Evolutionary conservation across 1,139 yeast genomes (phyloP), one percentile per base, ranked within the genome.

Genomic region (Candida sanyaensis): DNA sequence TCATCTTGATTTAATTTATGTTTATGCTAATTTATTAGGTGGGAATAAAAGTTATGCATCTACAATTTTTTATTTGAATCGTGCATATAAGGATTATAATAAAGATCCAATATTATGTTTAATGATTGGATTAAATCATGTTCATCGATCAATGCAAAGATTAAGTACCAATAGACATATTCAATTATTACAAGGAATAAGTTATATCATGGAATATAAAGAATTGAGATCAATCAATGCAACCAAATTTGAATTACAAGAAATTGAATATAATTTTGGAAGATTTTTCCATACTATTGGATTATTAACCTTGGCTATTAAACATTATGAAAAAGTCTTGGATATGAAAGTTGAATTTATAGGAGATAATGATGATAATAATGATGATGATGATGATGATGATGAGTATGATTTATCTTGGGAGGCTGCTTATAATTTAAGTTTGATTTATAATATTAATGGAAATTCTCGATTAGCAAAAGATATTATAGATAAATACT

Each of bases 81-180:
- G 86, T 55, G 83, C 81, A 36, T 88, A 82, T 66, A 82, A 71
- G 65, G 77, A 76, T 26, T 80, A 78, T 49, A 84, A 86, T 41
- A 71, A 80, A 42, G 97, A 93, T 54, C 96, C 97, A 0, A 81
- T 89, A 73, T 71, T 93, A 1, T 78, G 91, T 53, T 72, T 93
- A 33, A 67, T 88, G 26, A 71, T 89, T 45, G 97, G 95, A 0
- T 67, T 93, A 37, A 83, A 92, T 0, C 93, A 92, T 65, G 72
- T 91, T n/a, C 97, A 92, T 58, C 77, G 99, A 37, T 87, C 98
- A 0, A 85, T 92, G 84, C 98, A 93, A 65, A 75, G 99, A 54
- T 82, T 89, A 48, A 85, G 96, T 11, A 76, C 85, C 9, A 90
- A 90, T 63, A 78, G 98, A 50, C 97, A 92, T 60, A 75, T 87